Conservation (phyloP, 1,284 basidiomycete genomes). For the Chondrostereum purpureum region DNA sequence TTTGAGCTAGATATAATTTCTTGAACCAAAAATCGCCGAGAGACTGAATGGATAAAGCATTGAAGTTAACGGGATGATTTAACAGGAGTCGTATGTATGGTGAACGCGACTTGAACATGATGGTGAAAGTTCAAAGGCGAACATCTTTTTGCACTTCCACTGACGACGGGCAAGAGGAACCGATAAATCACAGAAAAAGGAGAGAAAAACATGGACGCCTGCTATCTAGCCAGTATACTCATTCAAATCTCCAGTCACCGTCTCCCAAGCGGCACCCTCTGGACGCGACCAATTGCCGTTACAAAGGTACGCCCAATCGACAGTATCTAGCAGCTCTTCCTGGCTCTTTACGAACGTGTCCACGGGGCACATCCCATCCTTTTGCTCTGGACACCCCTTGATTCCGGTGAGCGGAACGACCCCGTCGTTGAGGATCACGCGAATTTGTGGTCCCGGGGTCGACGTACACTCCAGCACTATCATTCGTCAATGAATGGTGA, state of each 20-base stretch:
- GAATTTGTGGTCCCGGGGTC: slow-evolving; percentile 36
- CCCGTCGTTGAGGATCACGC: slow-evolving; percentile 52
- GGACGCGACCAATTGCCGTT: slow-evolving; percentile 63
- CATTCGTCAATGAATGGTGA: slow-evolving; percentile 50
- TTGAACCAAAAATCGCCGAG: too few relatives aligned
- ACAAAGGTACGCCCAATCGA: slow-evolving; percentile 76
- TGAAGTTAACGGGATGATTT: too few relatives aligned
- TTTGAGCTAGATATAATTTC: too few relatives aligned
- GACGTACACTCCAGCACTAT: slow-evolving; percentile 50
- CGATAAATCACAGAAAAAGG: too few relatives aligned
- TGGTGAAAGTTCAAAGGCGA: too few relatives aligned
- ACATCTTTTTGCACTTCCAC: too few relatives aligned
- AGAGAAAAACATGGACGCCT: too few relatives aligned
- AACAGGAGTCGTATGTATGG: too few relatives aligned
- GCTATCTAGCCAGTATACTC: too few relatives aligned
- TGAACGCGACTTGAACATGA: too few relatives aligned
- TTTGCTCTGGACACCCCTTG: slow-evolving; percentile 41
- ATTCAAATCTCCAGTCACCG: slow-evolving; percentile 45
- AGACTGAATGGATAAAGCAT: too few relatives aligned
- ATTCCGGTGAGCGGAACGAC: slow-evolving; percentile 59
- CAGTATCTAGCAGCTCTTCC: slow-evolving; percentile 57
- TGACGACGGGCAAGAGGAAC: too few relatives aligned
- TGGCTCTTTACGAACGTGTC: slow-evolving; percentile 52
- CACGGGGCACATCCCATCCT: slow-evolving; percentile 52
- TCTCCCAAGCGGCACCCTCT: slow-evolving; percentile 53